phyloP scores from a whole-genome alignment of 179 eudicot genomes.

The Beta macrorhiza region DNA sequence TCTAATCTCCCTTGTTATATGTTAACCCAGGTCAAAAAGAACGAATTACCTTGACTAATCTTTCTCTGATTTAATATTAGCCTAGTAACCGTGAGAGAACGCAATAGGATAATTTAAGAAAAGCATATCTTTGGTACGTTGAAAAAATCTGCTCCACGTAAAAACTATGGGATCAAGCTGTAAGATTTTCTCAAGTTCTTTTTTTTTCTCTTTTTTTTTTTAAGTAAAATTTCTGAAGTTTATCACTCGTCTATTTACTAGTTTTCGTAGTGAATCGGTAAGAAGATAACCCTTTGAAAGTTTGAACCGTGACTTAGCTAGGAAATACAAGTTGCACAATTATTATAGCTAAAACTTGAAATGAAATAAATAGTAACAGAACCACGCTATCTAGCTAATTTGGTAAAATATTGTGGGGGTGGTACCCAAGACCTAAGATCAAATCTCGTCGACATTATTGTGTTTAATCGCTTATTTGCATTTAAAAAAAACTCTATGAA shows the following conservation, averaged over 20 bases:
- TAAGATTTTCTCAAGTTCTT: neutral
- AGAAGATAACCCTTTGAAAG: neutral
- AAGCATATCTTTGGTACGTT: conserved; percentile 2
- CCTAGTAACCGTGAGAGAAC: conserved; percentile 19
- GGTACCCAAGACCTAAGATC: too few relatives aligned
- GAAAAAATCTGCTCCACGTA: conserved; percentile 17
- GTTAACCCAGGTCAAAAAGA: conserved; percentile 25
- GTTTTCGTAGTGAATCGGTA: neutral
- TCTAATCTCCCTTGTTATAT: neutral
- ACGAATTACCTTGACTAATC: conserved; percentile 24
- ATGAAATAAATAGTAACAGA: too few relatives aligned
- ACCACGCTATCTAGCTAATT: too few relatives aligned
- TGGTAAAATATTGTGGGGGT: too few relatives aligned
- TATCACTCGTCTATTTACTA: too few relatives aligned
- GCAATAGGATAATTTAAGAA: neutral
- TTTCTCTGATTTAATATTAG: conserved; percentile 6
- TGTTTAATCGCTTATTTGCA: too few relatives aligned
- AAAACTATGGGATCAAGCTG: conserved; percentile 12
- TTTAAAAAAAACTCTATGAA: too few relatives aligned
- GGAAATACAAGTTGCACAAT: too few relatives aligned
- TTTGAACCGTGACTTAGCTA: too few relatives aligned
- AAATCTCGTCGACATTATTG: too few relatives aligned
- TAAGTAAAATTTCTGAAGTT: too few relatives aligned
- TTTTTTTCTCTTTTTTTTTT: neutral
- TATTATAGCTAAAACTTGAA: too few relatives aligned